Evolutionary conservation across 2,329 filamentous ascomycete species (phyloP).

Genomic region (Graphilbum fragrans): DNA sequence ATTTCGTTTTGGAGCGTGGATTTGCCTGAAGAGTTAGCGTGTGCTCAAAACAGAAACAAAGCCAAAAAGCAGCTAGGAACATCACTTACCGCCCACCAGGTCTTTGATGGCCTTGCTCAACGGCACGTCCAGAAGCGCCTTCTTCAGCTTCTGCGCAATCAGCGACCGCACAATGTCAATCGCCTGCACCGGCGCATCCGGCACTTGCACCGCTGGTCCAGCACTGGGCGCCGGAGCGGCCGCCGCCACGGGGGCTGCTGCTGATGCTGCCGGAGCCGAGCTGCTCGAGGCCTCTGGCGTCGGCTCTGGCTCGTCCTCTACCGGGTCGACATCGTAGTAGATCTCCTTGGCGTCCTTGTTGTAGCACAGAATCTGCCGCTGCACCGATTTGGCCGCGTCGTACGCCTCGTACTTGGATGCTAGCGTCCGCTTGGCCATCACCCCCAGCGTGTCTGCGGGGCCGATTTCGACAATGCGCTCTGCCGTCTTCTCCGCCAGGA

Average conservation of each 20-base stretch:
- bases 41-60: background rate
- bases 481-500: constrained; percentile 88
- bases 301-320: constrained; percentile 76
- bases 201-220: constrained; percentile 76
- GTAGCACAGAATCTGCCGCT: constrained; percentile 96
- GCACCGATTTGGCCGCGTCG: constrained; percentile 90
- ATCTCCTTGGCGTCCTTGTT: constrained; percentile 99
- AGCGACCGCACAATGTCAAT: constrained; percentile 81
- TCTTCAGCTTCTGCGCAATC: constrained; percentile 97
- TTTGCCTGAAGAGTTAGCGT: constrained; percentile 71
- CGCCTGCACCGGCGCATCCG: constrained; percentile 77
- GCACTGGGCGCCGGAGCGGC: constrained; percentile 55
- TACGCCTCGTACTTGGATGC: constrained; percentile 98
- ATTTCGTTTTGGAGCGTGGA: constrained; percentile 99
- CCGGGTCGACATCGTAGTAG: constrained; percentile 94
- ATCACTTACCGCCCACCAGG: constrained; percentile 78
- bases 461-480: constrained; percentile 97
- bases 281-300: constrained; percentile 20
- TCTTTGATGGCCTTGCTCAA: constrained; percentile 97
- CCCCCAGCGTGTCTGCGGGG: constrained; percentile 89
- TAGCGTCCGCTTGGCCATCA: constrained; percentile 92
- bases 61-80: background rate
- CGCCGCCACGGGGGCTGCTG: constrained; percentile 43
- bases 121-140: constrained; percentile 76
- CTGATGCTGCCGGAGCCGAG: constrained; percentile 39